phyloP scores from a whole-genome alignment of 2,329 filamentous ascomycete species.

The Penicillium fuscoglaucum region DNA sequence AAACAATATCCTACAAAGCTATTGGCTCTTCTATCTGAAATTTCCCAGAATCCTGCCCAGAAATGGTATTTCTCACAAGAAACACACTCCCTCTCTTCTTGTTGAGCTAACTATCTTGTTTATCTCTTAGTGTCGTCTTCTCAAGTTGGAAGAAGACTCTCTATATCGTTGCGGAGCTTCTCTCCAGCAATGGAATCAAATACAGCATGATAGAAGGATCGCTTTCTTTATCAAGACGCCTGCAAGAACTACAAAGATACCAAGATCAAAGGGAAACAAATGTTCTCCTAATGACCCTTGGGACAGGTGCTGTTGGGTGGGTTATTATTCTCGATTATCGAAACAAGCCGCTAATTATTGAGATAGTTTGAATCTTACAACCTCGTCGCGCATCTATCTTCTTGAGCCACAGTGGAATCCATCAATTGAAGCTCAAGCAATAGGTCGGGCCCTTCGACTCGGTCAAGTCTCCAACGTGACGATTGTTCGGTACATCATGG shows the following conservation, averaged over 20 bases:
- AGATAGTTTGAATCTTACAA: background rate
- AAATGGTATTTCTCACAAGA: background rate
- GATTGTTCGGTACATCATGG: conserved; percentile 4
- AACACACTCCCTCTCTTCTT: background rate
- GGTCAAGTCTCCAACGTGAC: conserved; percentile 4
- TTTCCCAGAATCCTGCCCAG: background rate
- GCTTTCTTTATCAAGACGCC: background rate
- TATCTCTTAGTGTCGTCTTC: background rate
- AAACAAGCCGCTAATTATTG: background rate
- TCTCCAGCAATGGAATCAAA: background rate
- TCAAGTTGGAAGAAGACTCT: background rate
- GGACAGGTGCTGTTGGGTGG: background rate
- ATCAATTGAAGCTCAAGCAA: conserved; percentile 8
- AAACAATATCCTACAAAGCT: background rate
- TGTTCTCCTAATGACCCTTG: background rate
- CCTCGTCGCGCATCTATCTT: conserved; percentile 5
- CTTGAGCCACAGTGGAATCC: conserved; percentile 13
- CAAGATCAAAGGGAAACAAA: background rate
- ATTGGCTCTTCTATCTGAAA: background rate
- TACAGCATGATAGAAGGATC: background rate
- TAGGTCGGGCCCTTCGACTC: conserved; percentile 4
- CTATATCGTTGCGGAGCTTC: background rate
- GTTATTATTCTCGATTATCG: background rate
- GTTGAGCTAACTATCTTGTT: background rate
- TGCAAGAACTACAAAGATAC: background rate